Conservation (phyloP, 73 alveolate species). For the Paramecium sonneborni region DNA sequence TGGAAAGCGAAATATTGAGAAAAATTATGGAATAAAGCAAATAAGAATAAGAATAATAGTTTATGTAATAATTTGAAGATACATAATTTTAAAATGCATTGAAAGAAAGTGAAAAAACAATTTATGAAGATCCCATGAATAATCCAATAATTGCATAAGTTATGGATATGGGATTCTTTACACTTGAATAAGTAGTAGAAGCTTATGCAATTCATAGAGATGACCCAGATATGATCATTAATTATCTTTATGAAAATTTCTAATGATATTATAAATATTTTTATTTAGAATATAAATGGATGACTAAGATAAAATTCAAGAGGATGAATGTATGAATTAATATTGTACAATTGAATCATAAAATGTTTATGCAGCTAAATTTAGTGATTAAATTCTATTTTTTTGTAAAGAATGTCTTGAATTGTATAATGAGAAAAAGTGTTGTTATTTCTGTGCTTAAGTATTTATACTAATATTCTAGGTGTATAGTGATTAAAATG, state of each 20-base stretch:
- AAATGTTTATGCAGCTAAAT: slow-evolving; percentile 1
- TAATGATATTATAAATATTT: slow-evolving; percentile 44
- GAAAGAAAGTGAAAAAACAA: slow-evolving; percentile 48
- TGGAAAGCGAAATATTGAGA: neutral
- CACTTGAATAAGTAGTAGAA: slow-evolving; percentile 89
- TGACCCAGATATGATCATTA: slow-evolving; percentile 89
- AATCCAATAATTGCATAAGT: slow-evolving; percentile 62
- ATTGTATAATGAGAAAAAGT: neutral
- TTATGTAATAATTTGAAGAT: slow-evolving; percentile 64
- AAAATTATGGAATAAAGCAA: slow-evolving; percentile 26
- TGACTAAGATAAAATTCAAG: slow-evolving; percentile 24
- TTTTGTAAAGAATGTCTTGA: slow-evolving; percentile 44
- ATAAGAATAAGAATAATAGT: slow-evolving; percentile 47
- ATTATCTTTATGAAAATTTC: slow-evolving; percentile 81
- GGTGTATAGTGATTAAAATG: slow-evolving; percentile 44
- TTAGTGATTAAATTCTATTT: slow-evolving; percentile 20
- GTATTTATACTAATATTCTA: neutral
- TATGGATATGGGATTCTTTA: slow-evolving; percentile 72
- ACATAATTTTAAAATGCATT: slow-evolving; percentile 71
- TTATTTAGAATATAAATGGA: slow-evolving; percentile 19
- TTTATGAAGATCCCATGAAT: slow-evolving; percentile 64
- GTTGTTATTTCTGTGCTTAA: slow-evolving; percentile 53
- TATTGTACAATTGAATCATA: neutral
- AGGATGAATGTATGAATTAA: slow-evolving; percentile 49
- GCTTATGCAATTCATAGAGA: slow-evolving; percentile 92